Conservation (phyloP, 306 rosid genomes). For the Prinsepia uniflora region DNA sequence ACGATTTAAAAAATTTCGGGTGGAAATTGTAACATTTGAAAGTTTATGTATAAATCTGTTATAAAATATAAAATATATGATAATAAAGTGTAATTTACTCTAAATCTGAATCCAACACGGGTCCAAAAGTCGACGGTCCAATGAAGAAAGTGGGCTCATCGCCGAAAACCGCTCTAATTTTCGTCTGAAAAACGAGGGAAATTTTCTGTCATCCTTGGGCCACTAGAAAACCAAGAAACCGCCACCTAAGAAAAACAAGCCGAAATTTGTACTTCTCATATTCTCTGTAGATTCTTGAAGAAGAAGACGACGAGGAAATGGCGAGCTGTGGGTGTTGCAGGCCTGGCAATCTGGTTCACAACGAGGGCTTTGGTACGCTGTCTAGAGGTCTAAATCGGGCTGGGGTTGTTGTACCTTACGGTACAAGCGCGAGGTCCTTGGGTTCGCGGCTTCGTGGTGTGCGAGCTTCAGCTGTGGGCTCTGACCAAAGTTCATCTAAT, state of each 20-base stretch:
- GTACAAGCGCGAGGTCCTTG: constrained; percentile 20
- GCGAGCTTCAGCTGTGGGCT: constrained; percentile 70
- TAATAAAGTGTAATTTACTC: no score
- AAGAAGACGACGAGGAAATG: constrained; percentile 36
- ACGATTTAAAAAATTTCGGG: no score
- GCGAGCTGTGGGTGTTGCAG: constrained; percentile 28
- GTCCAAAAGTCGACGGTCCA: not conserved
- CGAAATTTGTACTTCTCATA: not conserved
- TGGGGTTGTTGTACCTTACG: constrained; percentile 16
- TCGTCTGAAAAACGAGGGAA: not conserved
- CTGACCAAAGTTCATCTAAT: constrained; percentile 61
- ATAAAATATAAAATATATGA: no score
- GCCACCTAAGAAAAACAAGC: not conserved
- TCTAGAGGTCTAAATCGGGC: constrained; percentile 8
- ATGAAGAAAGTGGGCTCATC: not conserved
- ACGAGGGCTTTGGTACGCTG: constrained; percentile 24
- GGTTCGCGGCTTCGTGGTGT: constrained; percentile 32
- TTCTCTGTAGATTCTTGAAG: not conserved
- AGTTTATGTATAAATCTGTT: no score
- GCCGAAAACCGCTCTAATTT: not conserved
- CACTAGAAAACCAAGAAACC: not conserved
- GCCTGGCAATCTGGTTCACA: constrained; percentile 20
- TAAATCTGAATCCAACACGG: not conserved
- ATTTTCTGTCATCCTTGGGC: not conserved
- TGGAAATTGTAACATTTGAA: no score